Conservation (phyloP, 2,329 filamentous ascomycete genomes). For the Trichoderma atroviride region DNA sequence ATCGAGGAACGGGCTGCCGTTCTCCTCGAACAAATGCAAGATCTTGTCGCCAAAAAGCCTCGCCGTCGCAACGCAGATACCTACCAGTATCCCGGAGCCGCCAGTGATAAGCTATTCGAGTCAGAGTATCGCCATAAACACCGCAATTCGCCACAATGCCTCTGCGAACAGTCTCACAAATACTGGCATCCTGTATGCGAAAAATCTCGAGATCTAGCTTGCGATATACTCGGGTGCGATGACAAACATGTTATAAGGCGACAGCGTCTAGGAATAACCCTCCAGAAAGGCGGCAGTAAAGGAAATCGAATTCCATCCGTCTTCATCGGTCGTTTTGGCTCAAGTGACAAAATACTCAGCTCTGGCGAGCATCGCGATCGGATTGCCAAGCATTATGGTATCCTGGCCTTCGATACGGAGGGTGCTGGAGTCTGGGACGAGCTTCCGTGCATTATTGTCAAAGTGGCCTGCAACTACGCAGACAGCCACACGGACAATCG, state of each 20-base stretch:
- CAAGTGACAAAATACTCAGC: not conserved
- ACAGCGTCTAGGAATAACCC: constrained; percentile 32
- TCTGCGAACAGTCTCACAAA: constrained; percentile 22
- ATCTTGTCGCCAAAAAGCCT: no score
- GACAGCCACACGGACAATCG: not conserved
- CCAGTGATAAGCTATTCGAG: constrained; percentile 37
- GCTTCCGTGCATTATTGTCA: not conserved
- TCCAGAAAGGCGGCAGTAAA: no score
- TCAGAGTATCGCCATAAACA: constrained; percentile 41
- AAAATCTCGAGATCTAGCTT: constrained; percentile 14
- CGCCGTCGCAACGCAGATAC: not conserved
- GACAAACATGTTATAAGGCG: constrained; percentile 36
- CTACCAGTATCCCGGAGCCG: constrained; percentile 35
- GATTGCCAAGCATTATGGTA: not conserved
- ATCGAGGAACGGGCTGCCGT: constrained; percentile 20
- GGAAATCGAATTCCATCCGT: no score
- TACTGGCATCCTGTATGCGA: constrained; percentile 24
- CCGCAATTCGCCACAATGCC: constrained; percentile 3
- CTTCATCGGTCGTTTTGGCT: not conserved
- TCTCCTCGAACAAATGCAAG: constrained; percentile 26
- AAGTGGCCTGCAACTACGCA: not conserved
- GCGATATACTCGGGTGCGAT: constrained; percentile 27
- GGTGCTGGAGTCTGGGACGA: not conserved
- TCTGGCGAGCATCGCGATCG: not conserved
- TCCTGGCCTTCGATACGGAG: not conserved